These are phyloP conservation scores for Sicyos edulis DNA, from an alignment of 306 rosid genomes.

Conservation along the genomic window DNA sequence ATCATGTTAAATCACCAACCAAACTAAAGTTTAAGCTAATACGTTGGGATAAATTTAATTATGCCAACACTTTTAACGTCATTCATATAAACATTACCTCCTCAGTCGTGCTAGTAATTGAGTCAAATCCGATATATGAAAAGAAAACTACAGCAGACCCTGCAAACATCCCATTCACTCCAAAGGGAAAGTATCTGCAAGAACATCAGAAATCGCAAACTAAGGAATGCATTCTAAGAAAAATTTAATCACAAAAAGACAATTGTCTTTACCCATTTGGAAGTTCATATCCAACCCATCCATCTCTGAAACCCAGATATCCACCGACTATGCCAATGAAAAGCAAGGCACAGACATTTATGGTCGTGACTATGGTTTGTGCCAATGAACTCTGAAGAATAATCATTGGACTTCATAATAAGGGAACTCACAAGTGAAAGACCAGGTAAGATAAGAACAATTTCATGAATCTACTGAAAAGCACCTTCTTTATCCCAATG, in stretches of 20 bases:
- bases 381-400: conserved; percentile 62
- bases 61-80: neutral
- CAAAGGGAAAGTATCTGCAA: conserved; percentile 73
- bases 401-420: conserved; percentile 9
- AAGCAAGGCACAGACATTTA: conserved; percentile 72
- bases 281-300: conserved; percentile 89
- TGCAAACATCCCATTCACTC: conserved; percentile 87
- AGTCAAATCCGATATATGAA: conserved; percentile 89
- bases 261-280: conserved; percentile 46
- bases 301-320: conserved; percentile 77
- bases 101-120: conserved; percentile 87
- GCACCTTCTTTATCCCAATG: conserved; percentile 95
- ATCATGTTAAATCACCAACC: too few relatives aligned
- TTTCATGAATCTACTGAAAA: neutral
- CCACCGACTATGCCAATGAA: conserved; percentile 67
- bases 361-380: conserved; percentile 66
- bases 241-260: neutral
- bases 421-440: conserved; percentile 18
- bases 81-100: conserved; percentile 45
- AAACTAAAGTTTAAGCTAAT: too few relatives aligned
- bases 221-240: neutral
- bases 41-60: too few relatives aligned
- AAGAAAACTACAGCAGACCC: conserved; percentile 95
- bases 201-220: neutral
- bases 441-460: neutral